Conservation (phyloP, 1,284 basidiomycete genomes). For the Trichosporon faecale region DNA sequence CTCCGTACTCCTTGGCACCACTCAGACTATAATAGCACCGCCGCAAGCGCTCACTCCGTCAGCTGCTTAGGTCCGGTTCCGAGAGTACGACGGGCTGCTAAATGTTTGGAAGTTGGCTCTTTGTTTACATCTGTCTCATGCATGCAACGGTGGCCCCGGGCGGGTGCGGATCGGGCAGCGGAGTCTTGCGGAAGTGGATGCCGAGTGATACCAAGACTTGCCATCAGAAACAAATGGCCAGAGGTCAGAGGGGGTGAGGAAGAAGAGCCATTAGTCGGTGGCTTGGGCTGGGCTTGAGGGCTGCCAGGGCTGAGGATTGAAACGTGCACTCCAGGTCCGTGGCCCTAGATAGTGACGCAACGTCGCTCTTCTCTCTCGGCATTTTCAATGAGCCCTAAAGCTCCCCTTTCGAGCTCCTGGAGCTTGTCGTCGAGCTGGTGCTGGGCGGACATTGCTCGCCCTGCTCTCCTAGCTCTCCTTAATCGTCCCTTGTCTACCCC, state of each 20-base stretch:
- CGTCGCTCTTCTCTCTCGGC: neutral
- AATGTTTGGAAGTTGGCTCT: neutral
- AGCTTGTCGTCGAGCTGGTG: neutral
- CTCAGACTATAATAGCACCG: neutral
- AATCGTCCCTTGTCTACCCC: neutral
- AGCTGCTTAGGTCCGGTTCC: neutral
- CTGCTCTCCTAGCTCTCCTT: neutral
- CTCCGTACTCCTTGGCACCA: neutral
- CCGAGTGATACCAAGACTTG: neutral
- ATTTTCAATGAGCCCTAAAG: neutral
- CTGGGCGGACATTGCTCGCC: neutral
- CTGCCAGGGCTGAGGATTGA: neutral
- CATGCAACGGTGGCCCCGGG: neutral
- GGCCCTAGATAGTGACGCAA: slow-evolving; percentile 6
- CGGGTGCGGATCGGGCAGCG: neutral
- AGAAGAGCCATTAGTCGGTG: neutral
- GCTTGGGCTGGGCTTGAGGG: neutral
- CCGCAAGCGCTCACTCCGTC: neutral
- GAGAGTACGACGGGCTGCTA: neutral
- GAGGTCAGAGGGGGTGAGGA: neutral
- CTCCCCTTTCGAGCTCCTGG: neutral
- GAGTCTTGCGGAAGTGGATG: neutral
- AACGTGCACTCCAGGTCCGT: neutral
- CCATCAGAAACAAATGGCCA: neutral
- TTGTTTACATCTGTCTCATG: neutral